A percentile compares a stretch with the other conserved stretches of the same genome.
These are phyloP conservation scores for Mycena chlorophos DNA, from an alignment of 768 basidiomycete genomes.

Conservation along the genomic window DNA sequence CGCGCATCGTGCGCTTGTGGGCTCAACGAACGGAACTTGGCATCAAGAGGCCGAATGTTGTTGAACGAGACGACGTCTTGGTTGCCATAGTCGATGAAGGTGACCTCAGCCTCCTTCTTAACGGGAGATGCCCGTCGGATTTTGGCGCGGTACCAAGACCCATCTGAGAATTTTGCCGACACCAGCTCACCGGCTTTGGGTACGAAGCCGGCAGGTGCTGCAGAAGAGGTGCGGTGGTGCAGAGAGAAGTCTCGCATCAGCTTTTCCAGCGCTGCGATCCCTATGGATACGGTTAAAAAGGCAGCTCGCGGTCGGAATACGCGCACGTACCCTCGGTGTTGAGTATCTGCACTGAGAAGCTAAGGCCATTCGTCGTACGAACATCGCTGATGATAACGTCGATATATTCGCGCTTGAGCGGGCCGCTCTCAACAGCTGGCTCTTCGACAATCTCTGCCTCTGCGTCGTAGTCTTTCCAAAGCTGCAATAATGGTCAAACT, in stretches of 20 bases:
- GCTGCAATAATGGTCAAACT: conserved; percentile 43
- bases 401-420: conserved; percentile 81
- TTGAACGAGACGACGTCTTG: conserved; percentile 83
- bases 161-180: conserved; percentile 92
- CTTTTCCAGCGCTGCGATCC: conserved; percentile 88
- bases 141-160: conserved; percentile 94
- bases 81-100: conserved; percentile 95
- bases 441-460: conserved; percentile 60
- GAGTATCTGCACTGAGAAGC: conserved; percentile 90
- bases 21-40: conserved; percentile 84
- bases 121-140: conserved; percentile 81
- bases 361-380: conserved; percentile 68
- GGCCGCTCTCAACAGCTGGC: conserved; percentile 43
- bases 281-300: conserved; percentile 38
- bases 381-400: conserved; percentile 93
- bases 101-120: conserved; percentile 93
- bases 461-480: conserved; percentile 86
- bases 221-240: conserved; percentile 69
- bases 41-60: conserved; percentile 86
- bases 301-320: background rate
- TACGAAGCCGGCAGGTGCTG: conserved; percentile 63
- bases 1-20: conserved; percentile 95
- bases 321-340: conserved; percentile 77
- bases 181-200: conserved; percentile 89
- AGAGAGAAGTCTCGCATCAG: conserved; percentile 93